Percentiles rank a stretch among this genome's conserved stretches.
Evolutionary conservation across 345 rosid genomes (phyloP).

Genomic region (Sonneratia caseolaris): DNA sequence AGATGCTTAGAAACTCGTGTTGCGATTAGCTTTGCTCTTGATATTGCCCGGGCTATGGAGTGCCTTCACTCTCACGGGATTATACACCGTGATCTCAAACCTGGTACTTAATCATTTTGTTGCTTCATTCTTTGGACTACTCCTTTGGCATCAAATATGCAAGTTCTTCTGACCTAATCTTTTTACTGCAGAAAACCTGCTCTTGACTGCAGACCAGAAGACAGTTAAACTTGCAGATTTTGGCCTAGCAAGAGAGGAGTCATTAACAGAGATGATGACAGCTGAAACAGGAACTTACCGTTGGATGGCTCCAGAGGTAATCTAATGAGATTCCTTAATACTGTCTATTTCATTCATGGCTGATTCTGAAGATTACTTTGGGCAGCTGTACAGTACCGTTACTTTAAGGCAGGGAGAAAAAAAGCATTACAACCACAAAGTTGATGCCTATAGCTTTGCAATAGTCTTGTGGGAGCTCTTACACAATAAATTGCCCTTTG

Average conservation of each 20-base stretch:
- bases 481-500: constrained; percentile 85
- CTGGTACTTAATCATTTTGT: constrained; percentile 37
- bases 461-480: constrained; percentile 96
- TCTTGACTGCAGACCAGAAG: constrained; percentile 77
- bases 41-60: constrained; percentile 93
- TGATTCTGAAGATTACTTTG: background rate
- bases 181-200: constrained; percentile 66
- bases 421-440: constrained; percentile 94
- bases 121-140: constrained; percentile 3
- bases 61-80: constrained; percentile 92
- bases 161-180: background rate
- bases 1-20: constrained; percentile 59
- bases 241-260: constrained; percentile 95
- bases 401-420: constrained; percentile 85
- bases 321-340: background rate
- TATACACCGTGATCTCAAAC: constrained; percentile 94
- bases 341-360: background rate
- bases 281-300: constrained; percentile 96
- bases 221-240: constrained; percentile 91
- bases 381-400: constrained; percentile 90
- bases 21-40: constrained; percentile 82
- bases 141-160: background rate
- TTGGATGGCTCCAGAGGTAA: constrained; percentile 98
- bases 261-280: constrained; percentile 96
- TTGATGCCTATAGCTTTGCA: constrained; percentile 93